Percentiles rank a stretch among this genome's conserved stretches.
Evolutionary conservation across 139 green algal species (phyloP).

Genomic region (Mesostigma viride): DNA sequence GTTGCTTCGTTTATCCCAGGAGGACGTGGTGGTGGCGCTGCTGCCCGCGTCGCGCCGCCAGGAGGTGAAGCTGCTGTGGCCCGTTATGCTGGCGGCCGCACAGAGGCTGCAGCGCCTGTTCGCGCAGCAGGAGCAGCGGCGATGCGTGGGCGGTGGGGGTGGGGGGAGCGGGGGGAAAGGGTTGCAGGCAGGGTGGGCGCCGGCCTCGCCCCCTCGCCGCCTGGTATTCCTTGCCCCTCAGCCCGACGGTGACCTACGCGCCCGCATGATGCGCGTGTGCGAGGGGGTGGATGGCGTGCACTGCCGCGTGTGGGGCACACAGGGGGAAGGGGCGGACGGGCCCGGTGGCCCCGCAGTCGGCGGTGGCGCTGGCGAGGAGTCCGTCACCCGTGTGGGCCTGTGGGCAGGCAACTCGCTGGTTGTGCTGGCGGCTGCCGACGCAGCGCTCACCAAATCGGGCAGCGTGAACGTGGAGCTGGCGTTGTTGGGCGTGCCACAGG

Average conservation of each 20-base stretch:
- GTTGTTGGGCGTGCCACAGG: conserved; percentile 22
- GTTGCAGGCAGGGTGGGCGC: no score
- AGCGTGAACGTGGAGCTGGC: conserved; percentile 35
- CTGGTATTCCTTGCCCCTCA: no score
- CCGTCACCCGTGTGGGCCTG: no score
- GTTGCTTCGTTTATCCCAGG: background rate
- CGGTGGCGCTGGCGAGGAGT: no score
- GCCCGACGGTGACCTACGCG: no score
- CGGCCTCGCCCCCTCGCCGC: no score
- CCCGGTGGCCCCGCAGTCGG: no score
- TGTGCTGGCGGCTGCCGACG: conserved; percentile 27
- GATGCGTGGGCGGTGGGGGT: background rate
- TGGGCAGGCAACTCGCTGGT: conserved; percentile 19
- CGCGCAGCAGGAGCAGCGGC: no score
- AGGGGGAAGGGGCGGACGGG: no score
- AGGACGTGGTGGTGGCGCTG: conserved; percentile 17
- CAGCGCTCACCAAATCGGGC: conserved; percentile 32
- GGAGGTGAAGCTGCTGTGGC: conserved; percentile 29
- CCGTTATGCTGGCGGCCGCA: conserved; percentile 9
- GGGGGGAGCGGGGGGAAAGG: background rate
- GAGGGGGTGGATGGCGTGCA: no score
- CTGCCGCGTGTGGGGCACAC: no score
- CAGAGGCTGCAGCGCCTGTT: background rate
- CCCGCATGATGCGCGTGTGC: no score
- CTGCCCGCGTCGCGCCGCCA: conserved; percentile 24